Conservation (phyloP, 2,329 filamentous ascomycete genomes). For the Alternaria atra region DNA sequence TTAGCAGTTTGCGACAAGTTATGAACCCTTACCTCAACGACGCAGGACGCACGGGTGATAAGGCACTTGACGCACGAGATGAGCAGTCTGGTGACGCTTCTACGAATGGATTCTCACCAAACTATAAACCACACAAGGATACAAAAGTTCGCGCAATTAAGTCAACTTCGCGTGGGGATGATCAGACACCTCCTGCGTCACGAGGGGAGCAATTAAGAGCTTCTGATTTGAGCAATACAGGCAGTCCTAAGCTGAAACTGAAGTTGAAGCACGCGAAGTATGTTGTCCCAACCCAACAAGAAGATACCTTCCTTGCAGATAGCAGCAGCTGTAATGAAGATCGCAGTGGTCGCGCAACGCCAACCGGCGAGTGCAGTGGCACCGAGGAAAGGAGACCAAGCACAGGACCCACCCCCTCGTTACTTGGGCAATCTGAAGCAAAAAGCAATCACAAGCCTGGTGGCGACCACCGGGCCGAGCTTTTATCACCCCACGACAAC, state of each 20-base stretch:
- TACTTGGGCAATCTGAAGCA: constrained; percentile 32
- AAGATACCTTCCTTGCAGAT: constrained; percentile 63
- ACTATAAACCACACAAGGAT: constrained; percentile 76
- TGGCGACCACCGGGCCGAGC: constrained; percentile 37
- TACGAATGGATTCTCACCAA: constrained; percentile 73
- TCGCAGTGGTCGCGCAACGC: constrained; percentile 48
- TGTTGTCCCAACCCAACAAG: constrained; percentile 36
- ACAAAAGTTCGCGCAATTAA: constrained; percentile 75
- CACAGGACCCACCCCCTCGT: constrained; percentile 42
- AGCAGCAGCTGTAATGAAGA: constrained; percentile 62
- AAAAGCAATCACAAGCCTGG: constrained; percentile 35
- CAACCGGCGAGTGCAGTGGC: constrained; percentile 36
- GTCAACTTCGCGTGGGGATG: constrained; percentile 53
- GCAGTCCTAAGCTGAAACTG: constrained; percentile 52
- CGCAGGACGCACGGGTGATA: constrained; percentile 32
- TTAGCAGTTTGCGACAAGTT: constrained; percentile 82
- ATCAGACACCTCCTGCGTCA: constrained; percentile 36
- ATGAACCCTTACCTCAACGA: constrained; percentile 82
- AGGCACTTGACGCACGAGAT: constrained; percentile 40
- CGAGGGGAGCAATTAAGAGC: constrained; percentile 38
- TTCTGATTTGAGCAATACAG: constrained; percentile 29
- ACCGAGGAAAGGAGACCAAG: constrained; percentile 41
- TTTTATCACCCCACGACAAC: constrained; percentile 33
- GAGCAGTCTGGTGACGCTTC: constrained; percentile 45
- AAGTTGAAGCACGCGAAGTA: constrained; percentile 50